Evolutionary conservation across 768 basidiomycete genomes (phyloP).

Genomic region (Rhodotorula graminis): DNA sequence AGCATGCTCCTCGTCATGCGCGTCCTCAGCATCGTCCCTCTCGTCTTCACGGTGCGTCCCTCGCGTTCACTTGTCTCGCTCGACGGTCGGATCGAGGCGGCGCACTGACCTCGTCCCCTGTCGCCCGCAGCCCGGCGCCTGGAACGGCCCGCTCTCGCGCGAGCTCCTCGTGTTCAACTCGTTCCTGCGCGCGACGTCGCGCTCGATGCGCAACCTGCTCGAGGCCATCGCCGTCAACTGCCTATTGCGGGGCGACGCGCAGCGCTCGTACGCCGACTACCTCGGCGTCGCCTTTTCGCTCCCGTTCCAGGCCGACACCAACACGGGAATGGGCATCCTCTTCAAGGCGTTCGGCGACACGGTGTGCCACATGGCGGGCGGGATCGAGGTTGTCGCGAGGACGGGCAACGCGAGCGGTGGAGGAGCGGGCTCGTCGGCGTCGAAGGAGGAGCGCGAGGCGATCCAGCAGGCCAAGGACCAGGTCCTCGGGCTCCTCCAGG

Average conservation of each 20-base stretch:
- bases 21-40: conserved; percentile 86
- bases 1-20: conserved; percentile 95
- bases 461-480: conserved; percentile 70
- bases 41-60: conserved; percentile 77
- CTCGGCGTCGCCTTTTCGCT: conserved; percentile 86
- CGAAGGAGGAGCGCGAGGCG: conserved; percentile 62
- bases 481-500: conserved; percentile 86
- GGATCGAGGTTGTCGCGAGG: conserved; percentile 23
- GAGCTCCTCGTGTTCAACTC: conserved; percentile 98
- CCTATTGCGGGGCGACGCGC: conserved; percentile 82
- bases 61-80: background rate
- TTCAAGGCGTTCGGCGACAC: conserved; percentile 64
- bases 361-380: conserved; percentile 35
- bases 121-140: conserved; percentile 65
- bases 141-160: conserved; percentile 93
- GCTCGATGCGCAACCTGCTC: conserved; percentile 79
- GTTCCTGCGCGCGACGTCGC: conserved; percentile 84
- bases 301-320: conserved; percentile 92
- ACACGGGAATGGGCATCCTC: conserved; percentile 95
- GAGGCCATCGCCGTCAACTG: conserved; percentile 91
- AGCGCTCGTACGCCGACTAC: conserved; percentile 78
- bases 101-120: background rate
- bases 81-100: background rate
- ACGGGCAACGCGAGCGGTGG: background rate
- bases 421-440: conserved; percentile 56